Percentiles rank a stretch among this genome's conserved stretches.
Evolutionary conservation across 192 early-diverging fungal species (phyloP).

Genomic region (Lobosporangium transversale): DNA sequence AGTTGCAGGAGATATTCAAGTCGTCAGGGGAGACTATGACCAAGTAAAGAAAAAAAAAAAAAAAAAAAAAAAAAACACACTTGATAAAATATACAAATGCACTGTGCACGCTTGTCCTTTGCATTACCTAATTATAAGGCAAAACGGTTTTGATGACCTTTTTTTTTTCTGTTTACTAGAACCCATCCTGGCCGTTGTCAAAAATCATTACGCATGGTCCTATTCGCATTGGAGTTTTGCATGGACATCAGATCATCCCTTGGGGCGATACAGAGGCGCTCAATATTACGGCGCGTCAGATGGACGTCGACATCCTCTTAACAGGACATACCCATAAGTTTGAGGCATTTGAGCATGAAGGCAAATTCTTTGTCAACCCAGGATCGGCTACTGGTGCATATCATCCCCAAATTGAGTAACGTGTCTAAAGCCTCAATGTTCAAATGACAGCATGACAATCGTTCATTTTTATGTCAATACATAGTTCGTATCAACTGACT

Average conservation of each 20-base stretch:
- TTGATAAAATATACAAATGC: too few relatives aligned
- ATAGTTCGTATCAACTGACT: neutral
- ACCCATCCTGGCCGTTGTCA: constrained; percentile 67
- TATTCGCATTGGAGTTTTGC: constrained; percentile 79
- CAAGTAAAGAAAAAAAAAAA: constrained; percentile 53
- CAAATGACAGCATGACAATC: neutral
- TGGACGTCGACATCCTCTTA: constrained; percentile 93
- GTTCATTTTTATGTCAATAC: neutral
- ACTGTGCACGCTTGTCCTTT: too few relatives aligned
- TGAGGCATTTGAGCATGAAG: constrained; percentile 91
- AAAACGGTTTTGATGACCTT: neutral
- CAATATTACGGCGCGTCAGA: constrained; percentile 81
- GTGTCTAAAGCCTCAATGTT: neutral
- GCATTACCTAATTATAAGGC: too few relatives aligned
- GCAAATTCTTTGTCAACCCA: constrained; percentile 93
- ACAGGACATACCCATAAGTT: constrained; percentile 91
- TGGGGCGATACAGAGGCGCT: constrained; percentile 80
- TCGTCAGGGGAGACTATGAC: constrained; percentile 89
- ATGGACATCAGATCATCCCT: constrained; percentile 89
- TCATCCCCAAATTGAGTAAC: constrained; percentile 53
- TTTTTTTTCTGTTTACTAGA: constrained; percentile 40
- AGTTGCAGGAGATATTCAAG: constrained; percentile 77
- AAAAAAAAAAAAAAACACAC: too few relatives aligned
- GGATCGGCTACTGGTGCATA: constrained; percentile 96
- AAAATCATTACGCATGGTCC: constrained; percentile 70